Evolutionary conservation across 208 protist species (phyloP).

Genomic region (Trypanosoma congolense): DNA sequence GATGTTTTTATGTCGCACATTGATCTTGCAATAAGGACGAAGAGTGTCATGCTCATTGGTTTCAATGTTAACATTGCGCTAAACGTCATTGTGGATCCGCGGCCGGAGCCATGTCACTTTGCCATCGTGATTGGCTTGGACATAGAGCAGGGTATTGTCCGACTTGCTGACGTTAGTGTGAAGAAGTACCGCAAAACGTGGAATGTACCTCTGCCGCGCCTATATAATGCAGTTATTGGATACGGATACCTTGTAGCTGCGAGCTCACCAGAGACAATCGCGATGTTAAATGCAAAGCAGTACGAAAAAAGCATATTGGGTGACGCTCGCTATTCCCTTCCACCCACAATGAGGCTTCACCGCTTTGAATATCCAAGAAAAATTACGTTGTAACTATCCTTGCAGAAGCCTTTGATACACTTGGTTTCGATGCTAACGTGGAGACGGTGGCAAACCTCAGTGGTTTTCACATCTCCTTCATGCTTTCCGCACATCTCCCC

Average conservation of each 20-base stretch:
- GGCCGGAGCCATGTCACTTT: constrained; percentile 71
- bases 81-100: constrained; percentile 67
- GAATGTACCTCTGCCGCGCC: constrained; percentile 62
- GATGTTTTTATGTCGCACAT: constrained; percentile 78
- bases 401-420: constrained; percentile 71
- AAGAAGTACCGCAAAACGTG: constrained; percentile 89
- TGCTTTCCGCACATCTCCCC: constrained; percentile 75
- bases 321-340: constrained; percentile 61
- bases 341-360: constrained; percentile 36
- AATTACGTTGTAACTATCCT: constrained; percentile 85
- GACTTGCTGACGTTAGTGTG: constrained; percentile 85
- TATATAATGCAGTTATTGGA: constrained; percentile 86
- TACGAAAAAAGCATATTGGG: constrained; percentile 50
- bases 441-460: constrained; percentile 80
- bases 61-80: constrained; percentile 84
- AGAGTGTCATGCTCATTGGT: constrained; percentile 84
- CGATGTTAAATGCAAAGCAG: constrained; percentile 43
- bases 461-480: constrained; percentile 87
- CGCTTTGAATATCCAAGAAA: constrained; percentile 83
- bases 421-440: constrained; percentile 74
- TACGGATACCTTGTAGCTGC: constrained; percentile 85
- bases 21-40: constrained; percentile 41
- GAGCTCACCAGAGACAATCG: constrained; percentile 68
- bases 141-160: constrained; percentile 57
- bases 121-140: constrained; percentile 86